These are phyloP conservation scores for Aspergillus sp. DNA, from an alignment of 2,329 filamentous ascomycete genomes.

Conservation along the genomic window DNA sequence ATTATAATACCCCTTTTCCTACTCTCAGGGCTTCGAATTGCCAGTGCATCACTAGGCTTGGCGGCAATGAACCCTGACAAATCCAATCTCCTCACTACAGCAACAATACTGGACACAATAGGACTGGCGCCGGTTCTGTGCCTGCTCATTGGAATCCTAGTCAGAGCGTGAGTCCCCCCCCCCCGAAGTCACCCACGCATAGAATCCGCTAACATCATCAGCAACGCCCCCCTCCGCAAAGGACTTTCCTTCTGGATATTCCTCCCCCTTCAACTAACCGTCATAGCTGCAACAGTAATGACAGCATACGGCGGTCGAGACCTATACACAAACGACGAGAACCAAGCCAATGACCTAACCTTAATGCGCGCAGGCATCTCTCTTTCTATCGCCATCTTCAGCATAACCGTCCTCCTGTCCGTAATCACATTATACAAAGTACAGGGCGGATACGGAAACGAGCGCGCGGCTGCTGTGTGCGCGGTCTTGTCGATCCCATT, in stretches of 20 bases:
- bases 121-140: conserved; percentile 10
- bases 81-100: conserved; percentile 9
- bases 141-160: conserved; percentile 8
- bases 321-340: conserved; percentile 7
- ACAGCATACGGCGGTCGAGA: conserved; percentile 11
- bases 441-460: conserved; percentile 7
- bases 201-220: conserved; percentile 3
- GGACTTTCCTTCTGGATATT: conserved; percentile 10
- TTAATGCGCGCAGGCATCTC: conserved; percentile 11
- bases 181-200: neutral
- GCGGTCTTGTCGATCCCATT: conserved; percentile 9
- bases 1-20: conserved; percentile 10
- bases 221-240: conserved; percentile 10
- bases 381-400: conserved; percentile 9
- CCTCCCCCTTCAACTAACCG: conserved; percentile 8
- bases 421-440: conserved; percentile 9
- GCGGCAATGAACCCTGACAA: conserved; percentile 8
- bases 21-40: conserved; percentile 8
- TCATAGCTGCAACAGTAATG: conserved; percentile 11
- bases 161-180: conserved; percentile 8
- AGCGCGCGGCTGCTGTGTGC: conserved; percentile 8
- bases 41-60: conserved; percentile 6
- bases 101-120: conserved; percentile 11
- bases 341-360: conserved; percentile 6
- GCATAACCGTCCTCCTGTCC: conserved; percentile 3